Evolutionary conservation across 768 basidiomycete species (phyloP).

Genomic region (Podaxis sp.): DNA sequence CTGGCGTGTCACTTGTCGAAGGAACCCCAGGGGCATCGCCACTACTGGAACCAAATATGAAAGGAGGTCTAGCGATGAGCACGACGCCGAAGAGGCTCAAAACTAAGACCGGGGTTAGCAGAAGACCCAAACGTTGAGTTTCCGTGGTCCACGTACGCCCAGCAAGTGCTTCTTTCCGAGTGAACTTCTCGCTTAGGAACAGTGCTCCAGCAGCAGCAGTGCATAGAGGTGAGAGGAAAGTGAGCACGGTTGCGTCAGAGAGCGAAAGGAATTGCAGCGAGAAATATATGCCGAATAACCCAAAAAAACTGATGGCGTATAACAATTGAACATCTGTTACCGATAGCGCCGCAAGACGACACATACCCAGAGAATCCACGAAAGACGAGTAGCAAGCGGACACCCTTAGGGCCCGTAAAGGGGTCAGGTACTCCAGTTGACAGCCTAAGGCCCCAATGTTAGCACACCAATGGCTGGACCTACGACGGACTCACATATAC

Average conservation of each 20-base stretch:
- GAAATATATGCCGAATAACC: constrained; percentile 68
- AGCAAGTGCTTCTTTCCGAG: constrained; percentile 52
- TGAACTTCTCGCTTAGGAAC: constrained; percentile 60
- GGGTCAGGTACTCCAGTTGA: constrained; percentile 51
- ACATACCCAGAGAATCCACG: constrained; percentile 67
- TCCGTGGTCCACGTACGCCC: constrained; percentile 32
- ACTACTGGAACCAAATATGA: constrained; percentile 56
- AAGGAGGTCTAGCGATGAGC: constrained; percentile 76
- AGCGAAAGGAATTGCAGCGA: constrained; percentile 74
- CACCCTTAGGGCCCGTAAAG: constrained; percentile 66
- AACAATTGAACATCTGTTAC: neutral
- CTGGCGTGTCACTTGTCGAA: neutral
- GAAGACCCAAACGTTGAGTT: neutral
- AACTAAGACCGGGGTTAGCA: constrained; percentile 33
- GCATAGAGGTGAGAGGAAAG: constrained; percentile 69
- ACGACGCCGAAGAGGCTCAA: constrained; percentile 75
- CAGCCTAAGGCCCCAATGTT: constrained; percentile 32
- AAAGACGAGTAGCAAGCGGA: constrained; percentile 53
- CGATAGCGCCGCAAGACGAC: neutral
- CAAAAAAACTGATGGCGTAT: constrained; percentile 56
- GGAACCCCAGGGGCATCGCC: neutral
- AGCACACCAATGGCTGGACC: neutral
- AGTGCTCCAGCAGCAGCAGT: constrained; percentile 63
- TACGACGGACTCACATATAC: constrained; percentile 16
- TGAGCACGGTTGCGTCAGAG: constrained; percentile 75